Percentiles rank a stretch among this genome's conserved stretches.
Evolutionary conservation across 768 basidiomycete species (phyloP).

Genomic region (Mycena galericulata): DNA sequence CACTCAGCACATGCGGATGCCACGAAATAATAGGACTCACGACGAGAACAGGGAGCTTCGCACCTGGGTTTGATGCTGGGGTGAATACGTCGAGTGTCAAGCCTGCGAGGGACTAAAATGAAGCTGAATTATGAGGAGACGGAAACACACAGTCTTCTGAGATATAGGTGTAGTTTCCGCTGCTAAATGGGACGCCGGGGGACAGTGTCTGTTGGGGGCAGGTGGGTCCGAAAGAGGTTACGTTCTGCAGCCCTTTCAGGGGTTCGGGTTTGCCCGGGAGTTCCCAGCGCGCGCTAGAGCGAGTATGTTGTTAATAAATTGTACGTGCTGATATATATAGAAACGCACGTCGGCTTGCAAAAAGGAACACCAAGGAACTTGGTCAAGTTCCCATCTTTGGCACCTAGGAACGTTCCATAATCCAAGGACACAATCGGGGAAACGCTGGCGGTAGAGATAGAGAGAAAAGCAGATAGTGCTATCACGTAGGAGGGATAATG

Average conservation of each 20-base stretch:
- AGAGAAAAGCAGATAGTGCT: too few relatives aligned
- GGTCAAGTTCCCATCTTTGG: neutral
- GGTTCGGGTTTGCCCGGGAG: neutral
- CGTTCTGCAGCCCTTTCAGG: neutral
- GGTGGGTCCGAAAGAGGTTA: neutral
- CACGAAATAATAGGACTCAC: conserved; percentile 3
- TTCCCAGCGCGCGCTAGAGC: neutral
- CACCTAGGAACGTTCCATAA: conserved; percentile 14
- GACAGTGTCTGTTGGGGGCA: neutral
- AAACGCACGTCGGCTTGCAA: neutral
- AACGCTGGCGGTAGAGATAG: too few relatives aligned
- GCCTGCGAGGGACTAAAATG: neutral
- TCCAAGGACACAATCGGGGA: conserved; percentile 31
- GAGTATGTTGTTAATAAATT: neutral
- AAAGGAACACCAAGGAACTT: conserved; percentile 1
- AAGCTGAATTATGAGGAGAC: neutral
- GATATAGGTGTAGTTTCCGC: neutral
- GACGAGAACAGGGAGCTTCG: conserved; percentile 5
- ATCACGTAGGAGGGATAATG: too few relatives aligned
- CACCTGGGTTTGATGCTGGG: neutral
- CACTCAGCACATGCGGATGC: neutral
- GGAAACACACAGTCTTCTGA: neutral
- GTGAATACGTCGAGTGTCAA: conserved; percentile 7
- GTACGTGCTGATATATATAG: neutral
- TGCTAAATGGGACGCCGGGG: neutral